Percentiles rank a stretch among this genome's conserved stretches.
These are phyloP conservation scores for Hirsutella rhossiliensis DNA, from an alignment of 2,329 filamentous ascomycete genomes.

Conservation along the genomic window DNA sequence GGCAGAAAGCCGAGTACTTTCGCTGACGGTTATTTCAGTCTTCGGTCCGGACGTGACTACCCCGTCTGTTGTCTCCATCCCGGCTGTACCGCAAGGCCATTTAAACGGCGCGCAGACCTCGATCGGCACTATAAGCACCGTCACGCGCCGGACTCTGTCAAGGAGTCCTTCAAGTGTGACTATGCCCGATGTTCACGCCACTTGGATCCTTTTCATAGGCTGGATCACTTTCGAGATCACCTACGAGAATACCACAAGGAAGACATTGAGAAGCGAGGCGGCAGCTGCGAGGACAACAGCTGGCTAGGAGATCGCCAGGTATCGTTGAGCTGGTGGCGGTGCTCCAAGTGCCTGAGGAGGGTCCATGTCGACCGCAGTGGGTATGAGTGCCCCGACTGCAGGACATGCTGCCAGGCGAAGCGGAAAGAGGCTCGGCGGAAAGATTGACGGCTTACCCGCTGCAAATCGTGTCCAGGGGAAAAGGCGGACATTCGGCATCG, in stretches of 20 bases:
- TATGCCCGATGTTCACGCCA: constrained; percentile 34
- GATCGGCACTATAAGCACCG: constrained; percentile 38
- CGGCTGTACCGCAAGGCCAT: constrained; percentile 31
- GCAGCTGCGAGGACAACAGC: constrained; percentile 16
- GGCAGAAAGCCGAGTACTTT: not conserved
- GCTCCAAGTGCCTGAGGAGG: constrained; percentile 36
- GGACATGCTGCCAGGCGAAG: constrained; percentile 30
- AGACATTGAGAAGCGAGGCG: constrained; percentile 36
- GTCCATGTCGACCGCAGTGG: constrained; percentile 26
- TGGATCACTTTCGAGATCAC: constrained; percentile 46
- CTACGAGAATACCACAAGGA: constrained; percentile 43
- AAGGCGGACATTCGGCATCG: no score
- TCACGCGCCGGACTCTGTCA: constrained; percentile 29
- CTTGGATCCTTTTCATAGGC: constrained; percentile 34
- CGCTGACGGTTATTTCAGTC: not conserved
- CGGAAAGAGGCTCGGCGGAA: constrained; percentile 22
- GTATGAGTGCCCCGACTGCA: constrained; percentile 36
- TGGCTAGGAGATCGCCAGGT: constrained; percentile 28
- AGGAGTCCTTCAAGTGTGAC: constrained; percentile 36
- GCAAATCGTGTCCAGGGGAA: no score
- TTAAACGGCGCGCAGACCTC: constrained; percentile 41
- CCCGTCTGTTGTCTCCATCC: constrained; percentile 25
- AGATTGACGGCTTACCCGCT: constrained; percentile 3
- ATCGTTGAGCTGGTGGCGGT: constrained; percentile 38
- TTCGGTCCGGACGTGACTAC: constrained; percentile 15